Conservation (phyloP, 495 filamentous ascomycete species). For the Podospora tetraspora region DNA sequence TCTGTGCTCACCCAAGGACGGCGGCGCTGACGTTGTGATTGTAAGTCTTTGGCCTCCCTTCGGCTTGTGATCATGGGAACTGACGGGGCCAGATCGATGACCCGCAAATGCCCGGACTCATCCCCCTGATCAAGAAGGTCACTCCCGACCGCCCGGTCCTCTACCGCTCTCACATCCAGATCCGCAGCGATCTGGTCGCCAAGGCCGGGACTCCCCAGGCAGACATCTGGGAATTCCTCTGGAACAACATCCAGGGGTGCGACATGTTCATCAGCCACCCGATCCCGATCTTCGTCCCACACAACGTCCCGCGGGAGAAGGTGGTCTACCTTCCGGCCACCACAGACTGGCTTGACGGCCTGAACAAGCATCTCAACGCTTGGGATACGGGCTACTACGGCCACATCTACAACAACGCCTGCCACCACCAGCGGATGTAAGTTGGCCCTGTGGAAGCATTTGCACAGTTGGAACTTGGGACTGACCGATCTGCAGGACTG, state of each 20-base stretch:
- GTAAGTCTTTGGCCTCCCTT: conserved; percentile 34
- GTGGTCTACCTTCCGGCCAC: conserved; percentile 79
- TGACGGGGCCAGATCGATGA: conserved; percentile 57
- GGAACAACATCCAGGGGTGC: conserved; percentile 61
- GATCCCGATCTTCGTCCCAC: conserved; percentile 70
- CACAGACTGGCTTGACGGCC: conserved; percentile 84
- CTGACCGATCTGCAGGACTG: conserved; percentile 43
- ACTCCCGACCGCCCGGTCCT: conserved; percentile 74
- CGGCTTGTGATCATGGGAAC: conserved; percentile 3
- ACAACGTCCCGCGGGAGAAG: conserved; percentile 57
- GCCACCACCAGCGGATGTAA: conserved; percentile 54
- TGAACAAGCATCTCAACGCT: conserved; percentile 72
- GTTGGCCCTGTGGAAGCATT: conserved; percentile 3
- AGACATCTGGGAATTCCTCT: conserved; percentile 74
- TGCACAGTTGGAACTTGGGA: background rate
- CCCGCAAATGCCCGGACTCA: conserved; percentile 81
- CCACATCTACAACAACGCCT: conserved; percentile 64
- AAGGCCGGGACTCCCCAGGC: conserved; percentile 60
- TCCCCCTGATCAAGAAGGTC: conserved; percentile 65
- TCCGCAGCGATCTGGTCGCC: conserved; percentile 67
- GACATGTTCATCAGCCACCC: conserved; percentile 87
- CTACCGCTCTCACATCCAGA: conserved; percentile 80
- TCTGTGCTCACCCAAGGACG: conserved; percentile 57
- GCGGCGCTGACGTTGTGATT: conserved; percentile 75
- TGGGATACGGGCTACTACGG: conserved; percentile 76